A percentile compares a stretch with the other conserved stretches of the same genome.
Evolutionary conservation across 306 rosid species (phyloP).

Genomic region (Vigna reflexopilosa): DNA sequence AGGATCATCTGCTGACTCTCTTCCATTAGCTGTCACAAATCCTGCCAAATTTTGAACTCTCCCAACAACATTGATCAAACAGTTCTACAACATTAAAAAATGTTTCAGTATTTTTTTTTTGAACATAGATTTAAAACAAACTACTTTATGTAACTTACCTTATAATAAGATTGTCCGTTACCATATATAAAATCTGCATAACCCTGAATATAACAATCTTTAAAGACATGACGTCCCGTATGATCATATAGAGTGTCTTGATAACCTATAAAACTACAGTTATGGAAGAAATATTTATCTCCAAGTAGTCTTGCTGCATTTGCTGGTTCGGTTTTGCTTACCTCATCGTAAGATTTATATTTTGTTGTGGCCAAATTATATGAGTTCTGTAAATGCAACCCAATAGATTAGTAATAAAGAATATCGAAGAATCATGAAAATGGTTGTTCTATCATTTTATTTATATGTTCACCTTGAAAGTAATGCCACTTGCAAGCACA

Average conservation of each 20-base stretch:
- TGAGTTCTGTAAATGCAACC: not conserved
- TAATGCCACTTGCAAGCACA: not conserved
- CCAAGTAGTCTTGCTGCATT: conserved; percentile 12
- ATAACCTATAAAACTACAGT: conserved; percentile 16
- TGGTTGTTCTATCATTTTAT: not conserved
- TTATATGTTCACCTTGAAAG: not conserved
- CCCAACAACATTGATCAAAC: conserved; percentile 33
- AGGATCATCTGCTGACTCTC: not conserved
- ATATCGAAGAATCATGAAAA: not conserved
- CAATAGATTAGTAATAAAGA: not conserved
- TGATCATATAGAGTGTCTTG: conserved; percentile 55
- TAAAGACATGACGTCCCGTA: conserved; percentile 32
- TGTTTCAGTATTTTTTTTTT: not conserved
- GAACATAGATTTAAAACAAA: not conserved
- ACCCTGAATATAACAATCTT: conserved; percentile 43
- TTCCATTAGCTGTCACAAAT: conserved; percentile 51
- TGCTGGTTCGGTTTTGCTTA: conserved; percentile 15
- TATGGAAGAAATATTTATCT: not conserved
- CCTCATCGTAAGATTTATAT: not conserved
- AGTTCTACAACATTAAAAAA: conserved; percentile 34
- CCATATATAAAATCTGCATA: conserved; percentile 55
- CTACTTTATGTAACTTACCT: not conserved
- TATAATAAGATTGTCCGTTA: conserved; percentile 43
- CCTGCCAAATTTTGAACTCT: not conserved
- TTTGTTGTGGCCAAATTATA: not conserved